Percentiles rank a stretch among this genome's conserved stretches.
Conservation (phyloP, 768 basidiomycete species). For the Roridomyces roridus region DNA sequence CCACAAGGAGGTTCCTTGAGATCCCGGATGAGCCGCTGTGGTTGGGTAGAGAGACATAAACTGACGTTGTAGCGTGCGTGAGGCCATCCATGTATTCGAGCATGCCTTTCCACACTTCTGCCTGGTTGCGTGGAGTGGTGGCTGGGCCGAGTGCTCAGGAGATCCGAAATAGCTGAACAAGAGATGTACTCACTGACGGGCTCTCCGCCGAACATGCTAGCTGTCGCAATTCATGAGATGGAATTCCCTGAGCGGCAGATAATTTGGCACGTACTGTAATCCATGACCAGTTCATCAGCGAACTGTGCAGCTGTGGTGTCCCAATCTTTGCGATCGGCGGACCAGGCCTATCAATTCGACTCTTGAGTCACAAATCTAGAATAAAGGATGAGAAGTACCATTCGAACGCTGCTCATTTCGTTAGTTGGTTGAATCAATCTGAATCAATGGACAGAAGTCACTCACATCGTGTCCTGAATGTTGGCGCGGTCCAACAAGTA, state of each 20-base stretch:
- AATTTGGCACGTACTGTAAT: background rate
- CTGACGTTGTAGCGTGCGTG: background rate
- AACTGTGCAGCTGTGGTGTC: background rate
- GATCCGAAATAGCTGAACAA: no score
- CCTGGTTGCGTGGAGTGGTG: background rate
- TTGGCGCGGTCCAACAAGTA: slow-evolving; percentile 6
- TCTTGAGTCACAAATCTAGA: background rate
- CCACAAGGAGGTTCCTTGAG: no score
- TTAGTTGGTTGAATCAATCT: background rate
- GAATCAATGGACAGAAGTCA: background rate
- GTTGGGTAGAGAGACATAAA: no score
- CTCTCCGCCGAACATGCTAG: background rate
- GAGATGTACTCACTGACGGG: background rate
- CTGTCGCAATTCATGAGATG: background rate
- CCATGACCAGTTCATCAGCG: slow-evolving; percentile 1
- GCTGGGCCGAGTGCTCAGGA: background rate
- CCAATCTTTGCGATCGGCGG: slow-evolving; percentile 5
- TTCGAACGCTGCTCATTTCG: background rate
- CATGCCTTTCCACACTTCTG: background rate
- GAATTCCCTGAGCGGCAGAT: background rate
- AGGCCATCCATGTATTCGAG: background rate
- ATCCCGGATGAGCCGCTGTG: background rate
- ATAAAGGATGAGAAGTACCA: no score
- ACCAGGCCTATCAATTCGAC: background rate
- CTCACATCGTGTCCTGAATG: slow-evolving; percentile 7